Evolutionary conservation across 495 filamentous ascomycete species (phyloP), one percentile per base, ranked within the genome.

Genomic region (Chaetomium cochliodes): DNA sequence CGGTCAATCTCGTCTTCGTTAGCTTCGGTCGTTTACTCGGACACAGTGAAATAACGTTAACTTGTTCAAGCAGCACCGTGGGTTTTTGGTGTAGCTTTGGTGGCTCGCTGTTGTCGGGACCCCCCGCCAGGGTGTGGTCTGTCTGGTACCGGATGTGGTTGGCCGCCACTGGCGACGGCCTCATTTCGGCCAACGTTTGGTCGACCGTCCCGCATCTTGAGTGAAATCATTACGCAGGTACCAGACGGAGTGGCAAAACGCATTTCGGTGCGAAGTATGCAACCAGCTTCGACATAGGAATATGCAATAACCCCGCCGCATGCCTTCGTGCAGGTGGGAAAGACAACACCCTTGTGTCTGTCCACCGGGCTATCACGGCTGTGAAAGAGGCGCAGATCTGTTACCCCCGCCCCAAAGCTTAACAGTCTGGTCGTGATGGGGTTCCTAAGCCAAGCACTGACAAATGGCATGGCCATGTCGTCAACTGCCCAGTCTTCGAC

Each of bases 401-500:
- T 26, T 20, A 46, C 50, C 49, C 49, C 50, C 37, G 37, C 60
- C 37, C 37, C 50, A 18, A 62, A 54, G 60, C 49, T 54, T 62
- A 15, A 26, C 22, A 26, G 46, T 18, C 50, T 53, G 46, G 16
- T 37, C 47, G 42, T 8, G 56, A 51, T 33, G 61, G 47, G 41
- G 30, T 20, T 3, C 28, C 28, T 30, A 15, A 20, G 55, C 55
- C 37, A 23, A 23, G 28, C 39, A 47, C 5, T 12, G 33, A 28
- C 42, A 58, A 28, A 62, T 64, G 65, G 61, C 65, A 66, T 59
- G 46, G 67, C 30, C 54, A 46, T 60, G 58, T 49, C 42, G 56
- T 22, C 33, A 37, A 37, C 41, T 47, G 39, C 44, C 16, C n/a
- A 20, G 58, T 57, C 60, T 71, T 68, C 66, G 60, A 53, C 64